These are phyloP conservation scores for Drechslerella stenobrocha DNA, from an alignment of 2,329 filamentous ascomycete genomes.

Conservation along the genomic window DNA sequence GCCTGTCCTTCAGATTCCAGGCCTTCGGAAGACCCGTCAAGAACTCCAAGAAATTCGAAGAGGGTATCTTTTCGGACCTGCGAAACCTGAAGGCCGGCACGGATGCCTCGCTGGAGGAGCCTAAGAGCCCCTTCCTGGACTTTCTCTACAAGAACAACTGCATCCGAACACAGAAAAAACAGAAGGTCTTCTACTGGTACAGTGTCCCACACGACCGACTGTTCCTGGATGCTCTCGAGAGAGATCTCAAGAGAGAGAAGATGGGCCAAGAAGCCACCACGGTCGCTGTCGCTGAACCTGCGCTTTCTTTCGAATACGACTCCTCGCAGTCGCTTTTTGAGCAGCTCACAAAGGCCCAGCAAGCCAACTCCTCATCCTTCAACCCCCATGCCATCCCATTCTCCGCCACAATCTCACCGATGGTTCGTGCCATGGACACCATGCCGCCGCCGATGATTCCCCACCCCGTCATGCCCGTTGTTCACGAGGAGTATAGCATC, in stretches of 20 bases:
- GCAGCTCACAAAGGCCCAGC: slow-evolving; percentile 98
- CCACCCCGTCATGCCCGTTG: slow-evolving; percentile 58
- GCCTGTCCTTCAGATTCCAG: slow-evolving; percentile 96
- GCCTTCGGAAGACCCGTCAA: slow-evolving; percentile 97
- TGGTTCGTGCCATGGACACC: slow-evolving; percentile 84
- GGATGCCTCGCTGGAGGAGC: slow-evolving; percentile 96
- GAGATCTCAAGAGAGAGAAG: slow-evolving; percentile 97
- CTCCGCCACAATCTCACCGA: slow-evolving; percentile 81
- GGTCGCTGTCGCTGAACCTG: slow-evolving; percentile 93
- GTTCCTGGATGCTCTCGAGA: slow-evolving; percentile 95
- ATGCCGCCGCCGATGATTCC: slow-evolving; percentile 90
- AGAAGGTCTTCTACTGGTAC: slow-evolving; percentile 99
- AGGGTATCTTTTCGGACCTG: slow-evolving; percentile 98
- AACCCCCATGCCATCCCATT: slow-evolving; percentile 74
- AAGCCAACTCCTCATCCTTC: slow-evolving; percentile 97
- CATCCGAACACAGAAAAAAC: slow-evolving; percentile 99
- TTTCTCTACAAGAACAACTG: slow-evolving; percentile 99
- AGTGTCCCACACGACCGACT: slow-evolving; percentile 96
- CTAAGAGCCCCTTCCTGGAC: slow-evolving; percentile 96
- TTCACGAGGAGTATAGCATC: slow-evolving; percentile 61
- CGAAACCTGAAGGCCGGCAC: slow-evolving; percentile 98
- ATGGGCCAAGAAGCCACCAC: slow-evolving; percentile 99
- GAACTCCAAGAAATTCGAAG: slow-evolving; percentile 99
- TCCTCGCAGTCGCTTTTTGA: slow-evolving; percentile 98
- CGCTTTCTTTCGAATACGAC: slow-evolving; percentile 97